A percentile compares a stretch with the other conserved stretches of the same genome.
phyloP scores from a whole-genome alignment of 176 grass and related monocot genomes.

The Oryza officinalis region DNA sequence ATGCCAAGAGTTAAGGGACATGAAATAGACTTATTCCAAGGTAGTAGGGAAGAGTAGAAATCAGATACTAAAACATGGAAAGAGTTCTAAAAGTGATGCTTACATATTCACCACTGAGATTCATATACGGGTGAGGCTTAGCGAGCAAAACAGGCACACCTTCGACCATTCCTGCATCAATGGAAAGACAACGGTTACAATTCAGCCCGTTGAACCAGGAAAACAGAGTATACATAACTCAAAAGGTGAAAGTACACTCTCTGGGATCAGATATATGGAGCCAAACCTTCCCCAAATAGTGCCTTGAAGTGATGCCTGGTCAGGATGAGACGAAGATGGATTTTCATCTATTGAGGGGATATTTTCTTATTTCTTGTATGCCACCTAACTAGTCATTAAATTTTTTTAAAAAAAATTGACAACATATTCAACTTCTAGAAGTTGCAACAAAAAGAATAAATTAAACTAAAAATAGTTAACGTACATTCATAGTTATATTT shows the following conservation, averaged over 20 bases:
- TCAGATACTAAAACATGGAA: neutral
- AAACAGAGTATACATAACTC: neutral
- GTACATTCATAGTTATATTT: no score
- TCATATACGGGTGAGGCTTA: slow-evolving; percentile 93
- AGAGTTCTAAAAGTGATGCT: slow-evolving; percentile 31
- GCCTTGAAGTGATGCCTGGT: slow-evolving; percentile 77
- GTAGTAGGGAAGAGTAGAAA: neutral
- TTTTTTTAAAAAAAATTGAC: no score
- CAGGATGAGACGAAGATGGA: no score
- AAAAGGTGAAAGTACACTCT: slow-evolving; percentile 11
- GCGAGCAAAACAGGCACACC: slow-evolving; percentile 73
- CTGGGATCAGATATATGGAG: neutral
- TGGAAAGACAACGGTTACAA: slow-evolving; percentile 17
- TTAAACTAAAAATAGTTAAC: no score
- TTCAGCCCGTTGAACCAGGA: neutral
- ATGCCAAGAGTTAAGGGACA: neutral
- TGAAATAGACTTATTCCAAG: neutral
- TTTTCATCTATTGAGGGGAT: no score
- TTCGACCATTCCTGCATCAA: slow-evolving; percentile 63
- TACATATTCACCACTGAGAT: slow-evolving; percentile 93
- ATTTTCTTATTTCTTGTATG: no score
- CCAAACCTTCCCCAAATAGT: slow-evolving; percentile 72
- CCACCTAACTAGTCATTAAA: no score
- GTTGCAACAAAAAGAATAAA: no score
- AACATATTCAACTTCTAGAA: no score